Evolutionary conservation across 345 rosid species (phyloP).

Genomic region (Euclidium syriacum): DNA sequence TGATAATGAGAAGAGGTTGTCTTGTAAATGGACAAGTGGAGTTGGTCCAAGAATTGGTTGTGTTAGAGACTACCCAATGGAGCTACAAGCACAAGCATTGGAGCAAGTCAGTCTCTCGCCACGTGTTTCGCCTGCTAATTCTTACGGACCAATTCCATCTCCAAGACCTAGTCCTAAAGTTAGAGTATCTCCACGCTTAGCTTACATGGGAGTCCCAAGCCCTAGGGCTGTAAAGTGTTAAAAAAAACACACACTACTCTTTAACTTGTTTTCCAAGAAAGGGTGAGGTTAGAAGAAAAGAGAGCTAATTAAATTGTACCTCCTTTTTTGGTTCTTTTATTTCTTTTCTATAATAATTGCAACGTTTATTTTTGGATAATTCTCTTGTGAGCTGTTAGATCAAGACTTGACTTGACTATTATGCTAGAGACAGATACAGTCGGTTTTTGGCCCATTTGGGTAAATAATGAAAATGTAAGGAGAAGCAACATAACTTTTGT

Average conservation of each 20-base stretch:
- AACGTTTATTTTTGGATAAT: background rate
- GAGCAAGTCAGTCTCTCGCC: constrained; percentile 68
- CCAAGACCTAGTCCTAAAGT: constrained; percentile 50
- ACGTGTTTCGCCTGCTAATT: constrained; percentile 29
- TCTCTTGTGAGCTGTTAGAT: background rate
- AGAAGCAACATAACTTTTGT: background rate
- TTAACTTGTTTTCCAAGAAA: constrained; percentile 6
- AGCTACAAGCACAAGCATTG: constrained; percentile 50
- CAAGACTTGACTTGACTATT: constrained; percentile 4
- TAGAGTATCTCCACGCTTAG: constrained; percentile 43
- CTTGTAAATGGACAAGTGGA: constrained; percentile 73
- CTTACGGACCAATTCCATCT: constrained; percentile 44
- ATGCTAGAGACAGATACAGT: too few species aligned
- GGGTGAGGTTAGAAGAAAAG: constrained; percentile 2
- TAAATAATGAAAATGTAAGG: background rate
- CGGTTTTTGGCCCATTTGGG: background rate
- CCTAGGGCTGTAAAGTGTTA: constrained; percentile 33
- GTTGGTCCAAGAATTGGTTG: constrained; percentile 69
- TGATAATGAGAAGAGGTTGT: constrained; percentile 39
- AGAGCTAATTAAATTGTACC: constrained; percentile 13
- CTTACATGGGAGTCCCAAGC: constrained; percentile 42
- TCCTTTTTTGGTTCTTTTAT: constrained; percentile 7
- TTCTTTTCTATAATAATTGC: constrained; percentile 14
- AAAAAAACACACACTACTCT: background rate
- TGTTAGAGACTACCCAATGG: constrained; percentile 67